Evolutionary conservation across 257 asterid species (phyloP).

Genomic region (Primulina eburnea): DNA sequence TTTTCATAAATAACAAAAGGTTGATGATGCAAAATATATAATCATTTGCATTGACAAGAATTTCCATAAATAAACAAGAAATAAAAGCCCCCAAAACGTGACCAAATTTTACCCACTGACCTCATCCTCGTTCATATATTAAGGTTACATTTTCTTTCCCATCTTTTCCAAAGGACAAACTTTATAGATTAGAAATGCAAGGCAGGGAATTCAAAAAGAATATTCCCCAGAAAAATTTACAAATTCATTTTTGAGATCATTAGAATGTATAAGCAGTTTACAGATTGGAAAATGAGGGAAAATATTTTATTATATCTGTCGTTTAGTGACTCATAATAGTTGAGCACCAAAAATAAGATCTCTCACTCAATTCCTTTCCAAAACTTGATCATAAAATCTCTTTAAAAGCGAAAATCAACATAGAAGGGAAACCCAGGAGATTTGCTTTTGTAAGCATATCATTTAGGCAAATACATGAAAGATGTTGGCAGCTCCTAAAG

Average conservation of each 20-base stretch:
- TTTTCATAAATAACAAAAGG: no score
- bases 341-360: constrained; percentile 2
- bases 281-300: neutral
- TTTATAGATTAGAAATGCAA: neutral
- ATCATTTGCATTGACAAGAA: constrained; percentile 13
- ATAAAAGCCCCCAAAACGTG: neutral
- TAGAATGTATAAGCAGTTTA: neutral
- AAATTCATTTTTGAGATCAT: neutral
- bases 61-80: constrained; percentile 5
- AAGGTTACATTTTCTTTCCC: neutral
- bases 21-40: neutral
- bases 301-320: neutral
- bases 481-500: neutral
- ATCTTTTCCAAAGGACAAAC: neutral
- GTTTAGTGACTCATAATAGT: neutral
- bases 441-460: constrained; percentile 2
- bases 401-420: neutral
- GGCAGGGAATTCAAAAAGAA: neutral
- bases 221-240: neutral
- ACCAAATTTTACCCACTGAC: neutral
- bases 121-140: constrained; percentile 6
- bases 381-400: constrained; percentile 10
- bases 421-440: neutral
- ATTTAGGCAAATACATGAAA: neutral
- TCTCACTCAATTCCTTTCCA: neutral